These are phyloP conservation scores for Chlorella ohadii DNA, from an alignment of 139 green algal genomes.

Conservation along the genomic window DNA sequence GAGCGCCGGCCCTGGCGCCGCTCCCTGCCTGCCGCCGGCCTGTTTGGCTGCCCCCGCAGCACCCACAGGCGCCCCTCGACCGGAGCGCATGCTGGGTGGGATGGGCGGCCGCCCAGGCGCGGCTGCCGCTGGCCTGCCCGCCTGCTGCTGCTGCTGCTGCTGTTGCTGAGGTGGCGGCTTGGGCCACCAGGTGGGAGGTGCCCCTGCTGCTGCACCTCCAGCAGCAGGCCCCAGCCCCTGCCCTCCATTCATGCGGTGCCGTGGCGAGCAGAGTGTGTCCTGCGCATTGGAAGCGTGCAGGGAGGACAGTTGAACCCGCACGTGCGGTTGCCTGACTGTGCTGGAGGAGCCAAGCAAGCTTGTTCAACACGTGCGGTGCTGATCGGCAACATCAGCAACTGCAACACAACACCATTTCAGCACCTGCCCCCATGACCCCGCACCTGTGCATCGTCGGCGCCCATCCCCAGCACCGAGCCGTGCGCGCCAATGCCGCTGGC, in stretches of 20 bases:
- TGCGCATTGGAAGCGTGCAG: background rate
- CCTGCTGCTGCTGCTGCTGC: conserved; percentile 20
- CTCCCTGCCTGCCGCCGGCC: background rate
- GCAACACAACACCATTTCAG: too few relatives aligned
- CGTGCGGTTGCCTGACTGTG: too few relatives aligned
- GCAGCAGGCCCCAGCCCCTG: background rate
- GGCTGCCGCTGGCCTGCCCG: background rate
- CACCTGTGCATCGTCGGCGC: background rate
- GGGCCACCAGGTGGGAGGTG: background rate
- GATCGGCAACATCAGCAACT: background rate
- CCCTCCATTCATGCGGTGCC: background rate
- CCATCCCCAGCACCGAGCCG: background rate
- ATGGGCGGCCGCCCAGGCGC: conserved; percentile 12
- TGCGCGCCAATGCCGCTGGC: background rate
- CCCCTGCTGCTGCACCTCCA: background rate
- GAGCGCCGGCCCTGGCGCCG: background rate
- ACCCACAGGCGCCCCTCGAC: background rate
- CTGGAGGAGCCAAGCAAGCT: too few relatives aligned
- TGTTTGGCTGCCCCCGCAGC: background rate
- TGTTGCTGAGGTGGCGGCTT: background rate
- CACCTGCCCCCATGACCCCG: conserved; percentile 2
- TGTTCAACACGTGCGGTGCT: too few relatives aligned
- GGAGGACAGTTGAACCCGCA: too few relatives aligned
- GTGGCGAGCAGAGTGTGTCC: conserved; percentile 13
- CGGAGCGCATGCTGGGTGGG: background rate